Evolutionary conservation across 73 alveolate genomes (phyloP), one percentile per base, ranked within the genome.

Genomic region (Stentor coeruleus): DNA sequence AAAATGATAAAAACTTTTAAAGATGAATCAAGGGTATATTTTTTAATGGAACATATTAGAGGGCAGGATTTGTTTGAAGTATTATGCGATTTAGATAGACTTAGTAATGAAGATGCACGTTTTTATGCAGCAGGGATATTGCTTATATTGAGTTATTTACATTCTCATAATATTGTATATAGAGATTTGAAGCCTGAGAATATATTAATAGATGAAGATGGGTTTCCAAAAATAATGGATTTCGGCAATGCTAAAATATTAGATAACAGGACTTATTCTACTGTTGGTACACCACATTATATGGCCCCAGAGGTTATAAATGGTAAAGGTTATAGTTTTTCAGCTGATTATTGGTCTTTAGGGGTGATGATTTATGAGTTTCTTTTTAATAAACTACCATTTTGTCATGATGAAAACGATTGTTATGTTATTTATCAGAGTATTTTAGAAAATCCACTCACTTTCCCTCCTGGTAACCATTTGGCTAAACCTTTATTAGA

Each of bases 1-100:
- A 85, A 85, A 66, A 72, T 87, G 31, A 74, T 76, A 38, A 87
- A 76, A 86, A 58, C 85, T 2, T 85, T 85, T 30, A 76, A 85
- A 79, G 93, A 87, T 49, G 26, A 59, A 74, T 74, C 35, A 3
- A 36, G 77, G 15, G 86, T 87, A 4, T 87, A 86, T 80, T 85
- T 87, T 39, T n/a, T 87, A n/a, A 82, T 37, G 57, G 93, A 87
- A 85, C 85, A 74, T 31, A 77, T 87, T 28, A 83, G 85, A 72
- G 93, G 93, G 74, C 83, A 49, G 83, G 93, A 87, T 41, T 55
- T 87, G 3, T 87, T 85, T 76, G 93, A 87, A 74, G 82, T 76
- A 3, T 59, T 87, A 14, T 55, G 93, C 41, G 88, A 85, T 14
- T 77, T 87, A 41, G 92, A 90, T 15, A 55, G 76, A 31, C 41